Percentiles rank a stretch among this genome's conserved stretches.
These are phyloP conservation scores for Pseudozyma sp. DNA, from an alignment of 1,284 basidiomycete genomes.

Conservation along the genomic window DNA sequence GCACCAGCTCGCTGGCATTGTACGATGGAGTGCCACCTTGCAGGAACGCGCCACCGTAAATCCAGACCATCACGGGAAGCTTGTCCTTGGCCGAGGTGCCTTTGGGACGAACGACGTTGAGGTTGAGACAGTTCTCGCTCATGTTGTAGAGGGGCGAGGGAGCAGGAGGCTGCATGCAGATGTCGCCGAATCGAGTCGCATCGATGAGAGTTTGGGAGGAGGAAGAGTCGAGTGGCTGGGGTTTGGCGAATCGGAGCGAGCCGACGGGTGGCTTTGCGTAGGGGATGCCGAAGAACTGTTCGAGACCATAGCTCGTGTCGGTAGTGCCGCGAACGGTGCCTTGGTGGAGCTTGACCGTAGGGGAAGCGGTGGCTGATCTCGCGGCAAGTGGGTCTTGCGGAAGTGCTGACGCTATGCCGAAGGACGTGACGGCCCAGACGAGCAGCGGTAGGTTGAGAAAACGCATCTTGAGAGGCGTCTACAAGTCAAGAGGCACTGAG, in stretches of 20 bases:
- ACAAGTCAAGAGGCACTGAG: too few relatives aligned
- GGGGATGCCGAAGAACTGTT: slow-evolving; percentile 51
- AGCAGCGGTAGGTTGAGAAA: slow-evolving; percentile 4
- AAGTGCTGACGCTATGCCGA: slow-evolving; percentile 14
- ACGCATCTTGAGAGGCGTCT: slow-evolving; percentile 2
- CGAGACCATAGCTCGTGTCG: slow-evolving; percentile 22
- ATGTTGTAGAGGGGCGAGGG: slow-evolving; percentile 22
- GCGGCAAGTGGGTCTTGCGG: slow-evolving; percentile 6
- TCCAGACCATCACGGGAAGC: slow-evolving; percentile 48
- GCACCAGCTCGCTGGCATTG: slow-evolving; percentile 50
- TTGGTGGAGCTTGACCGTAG: slow-evolving; percentile 26
- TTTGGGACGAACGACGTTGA: slow-evolving; percentile 49
- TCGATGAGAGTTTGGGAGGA: slow-evolving; percentile 27
- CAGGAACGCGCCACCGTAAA: slow-evolving; percentile 48
- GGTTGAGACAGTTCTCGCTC: slow-evolving; percentile 51
- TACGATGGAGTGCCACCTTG: slow-evolving; percentile 19
- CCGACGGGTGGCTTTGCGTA: slow-evolving; percentile 43
- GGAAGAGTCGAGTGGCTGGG: slow-evolving; percentile 19
- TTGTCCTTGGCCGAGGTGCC: slow-evolving; percentile 16
- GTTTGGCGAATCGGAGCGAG: slow-evolving; percentile 42
- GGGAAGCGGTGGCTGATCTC: not conserved
- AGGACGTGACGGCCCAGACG: slow-evolving; percentile 5
- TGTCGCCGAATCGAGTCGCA: slow-evolving; percentile 34
- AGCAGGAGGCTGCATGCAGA: slow-evolving; percentile 27
- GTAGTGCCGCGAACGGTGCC: slow-evolving; percentile 29